Conservation (phyloP, 2,329 filamentous ascomycete species). For the Myriangium duriaei region DNA sequence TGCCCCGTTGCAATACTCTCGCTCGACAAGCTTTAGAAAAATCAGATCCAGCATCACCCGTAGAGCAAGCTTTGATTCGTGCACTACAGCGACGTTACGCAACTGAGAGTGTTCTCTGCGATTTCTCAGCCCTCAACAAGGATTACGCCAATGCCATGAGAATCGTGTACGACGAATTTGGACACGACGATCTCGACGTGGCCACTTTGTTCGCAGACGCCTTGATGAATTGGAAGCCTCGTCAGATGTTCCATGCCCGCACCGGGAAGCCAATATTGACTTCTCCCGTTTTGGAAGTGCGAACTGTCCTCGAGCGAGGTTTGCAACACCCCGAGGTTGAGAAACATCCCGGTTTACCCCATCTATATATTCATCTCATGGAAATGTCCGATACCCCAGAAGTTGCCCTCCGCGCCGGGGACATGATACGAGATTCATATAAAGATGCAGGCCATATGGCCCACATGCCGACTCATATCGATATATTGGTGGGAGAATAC, state of each 20-base stretch:
- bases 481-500: slow-evolving; percentile 62
- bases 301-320: slow-evolving; percentile 45
- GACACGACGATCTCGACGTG: slow-evolving; percentile 51
- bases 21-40: no score
- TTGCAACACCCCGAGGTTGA: slow-evolving; percentile 38
- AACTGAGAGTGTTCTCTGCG: no score
- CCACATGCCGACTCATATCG: slow-evolving; percentile 69
- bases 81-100: slow-evolving; percentile 49
- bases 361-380: slow-evolving; percentile 67
- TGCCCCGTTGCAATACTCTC: no score
- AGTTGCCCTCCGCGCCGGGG: slow-evolving; percentile 45
- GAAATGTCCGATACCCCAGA: slow-evolving; percentile 62
- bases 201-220: slow-evolving; percentile 51
- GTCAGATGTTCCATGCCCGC: slow-evolving; percentile 51
- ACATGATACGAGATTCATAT: slow-evolving; percentile 50
- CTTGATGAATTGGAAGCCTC: slow-evolving; percentile 53
- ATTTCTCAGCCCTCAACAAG: no score
- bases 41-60: no score
- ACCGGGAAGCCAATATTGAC: slow-evolving; percentile 44
- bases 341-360: slow-evolving; percentile 56
- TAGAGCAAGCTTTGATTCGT: slow-evolving; percentile 51
- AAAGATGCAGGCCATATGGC: slow-evolving; percentile 59
- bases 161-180: slow-evolving; percentile 39
- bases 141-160: slow-evolving; percentile 52
- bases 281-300: slow-evolving; percentile 47